These are phyloP conservation scores for Ceratocystis huliohia DNA, from an alignment of 2,329 filamentous ascomycete genomes.

Conservation along the genomic window DNA sequence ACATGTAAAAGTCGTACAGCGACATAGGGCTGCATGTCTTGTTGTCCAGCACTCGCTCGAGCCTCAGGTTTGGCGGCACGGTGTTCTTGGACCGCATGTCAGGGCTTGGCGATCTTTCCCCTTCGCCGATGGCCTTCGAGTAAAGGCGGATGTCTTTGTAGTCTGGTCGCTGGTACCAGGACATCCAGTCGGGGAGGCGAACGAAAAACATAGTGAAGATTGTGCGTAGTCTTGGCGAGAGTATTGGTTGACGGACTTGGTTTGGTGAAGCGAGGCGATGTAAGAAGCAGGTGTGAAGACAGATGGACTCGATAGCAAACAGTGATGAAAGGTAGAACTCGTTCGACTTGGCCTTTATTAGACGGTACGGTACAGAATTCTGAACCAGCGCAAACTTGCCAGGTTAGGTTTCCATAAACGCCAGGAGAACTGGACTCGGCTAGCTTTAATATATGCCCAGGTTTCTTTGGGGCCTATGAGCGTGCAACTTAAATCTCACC, in stretches of 20 bases:
- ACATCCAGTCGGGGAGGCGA: slow-evolving; percentile 28
- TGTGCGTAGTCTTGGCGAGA: not conserved
- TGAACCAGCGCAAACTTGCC: not conserved
- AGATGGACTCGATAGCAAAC: not conserved
- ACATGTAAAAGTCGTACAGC: slow-evolving; percentile 40
- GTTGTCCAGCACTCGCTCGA: slow-evolving; percentile 37
- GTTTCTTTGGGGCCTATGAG: not conserved
- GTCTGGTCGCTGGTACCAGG: slow-evolving; percentile 39
- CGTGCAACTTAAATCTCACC: not conserved
- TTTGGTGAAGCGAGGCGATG: no score
- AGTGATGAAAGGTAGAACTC: not conserved
- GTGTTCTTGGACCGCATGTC: slow-evolving; percentile 29
- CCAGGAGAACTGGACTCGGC: not conserved
- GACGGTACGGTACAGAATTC: not conserved
- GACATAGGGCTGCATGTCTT: slow-evolving; percentile 40
- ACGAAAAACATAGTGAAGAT: slow-evolving; percentile 21
- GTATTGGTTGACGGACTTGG: no score
- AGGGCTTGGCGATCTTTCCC: slow-evolving; percentile 29
- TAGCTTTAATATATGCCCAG: not conserved
- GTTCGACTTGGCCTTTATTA: not conserved
- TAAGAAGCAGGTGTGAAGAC: no score
- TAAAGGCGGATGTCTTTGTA: slow-evolving; percentile 38
- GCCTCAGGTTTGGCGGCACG: slow-evolving; percentile 31
- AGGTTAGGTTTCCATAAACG: not conserved
- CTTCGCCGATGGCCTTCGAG: slow-evolving; percentile 29